Base-by-base conservation (phyloP, 805 yeast species). In the Helenozyma rhizophorensis region DNA sequence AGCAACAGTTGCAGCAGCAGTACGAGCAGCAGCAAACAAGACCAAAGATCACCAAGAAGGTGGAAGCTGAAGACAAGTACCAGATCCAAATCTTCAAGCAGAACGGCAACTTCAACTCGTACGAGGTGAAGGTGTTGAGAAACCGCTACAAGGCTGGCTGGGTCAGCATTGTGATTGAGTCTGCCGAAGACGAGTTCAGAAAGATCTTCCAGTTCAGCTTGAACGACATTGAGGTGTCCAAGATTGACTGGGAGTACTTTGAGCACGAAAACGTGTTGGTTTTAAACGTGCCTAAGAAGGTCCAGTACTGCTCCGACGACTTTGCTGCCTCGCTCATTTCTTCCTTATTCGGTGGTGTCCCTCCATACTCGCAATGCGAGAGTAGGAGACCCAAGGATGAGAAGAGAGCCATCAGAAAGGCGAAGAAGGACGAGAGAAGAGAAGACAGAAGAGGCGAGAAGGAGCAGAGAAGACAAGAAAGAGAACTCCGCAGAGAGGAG, bases 81-180 rank as follows among this genome's bases (percentile, higher is more conserved):
- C 66, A 62, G 38, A 53, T 63, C 25, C 65, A 63, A 35, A 56
- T 65, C 31, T 57, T 50, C 40, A 63, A 64, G 41, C 41, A 46
- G 21, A 47, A 37, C 23, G 68, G 69, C 7, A 43, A 55, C 43
- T 64, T 60, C 44, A 43, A 51, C 33, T 46, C 57, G 8, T 61
- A 58, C 43, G 65, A 62, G 37, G 57, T 64, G 25, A 45, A 37
- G 30, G 47, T 45, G 3, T 28, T 43, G 23, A 43, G 45, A 25
- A 28, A 25, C 14, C 26, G 16, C 24, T 33, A 37, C 14, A 38
- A 32, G 21, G 25, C 31, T 17, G 39, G 39, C 23, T 28, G 44
- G 28, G 38, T 39, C 19, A 40, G 40, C 27, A 36, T 51, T 25
- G 49, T 39, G 33, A 40, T 51, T 7, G 37, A 40, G 21, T 50